Evolutionary conservation across 2,329 filamentous ascomycete genomes (phyloP).

Genomic region (Saccharata proteae): DNA sequence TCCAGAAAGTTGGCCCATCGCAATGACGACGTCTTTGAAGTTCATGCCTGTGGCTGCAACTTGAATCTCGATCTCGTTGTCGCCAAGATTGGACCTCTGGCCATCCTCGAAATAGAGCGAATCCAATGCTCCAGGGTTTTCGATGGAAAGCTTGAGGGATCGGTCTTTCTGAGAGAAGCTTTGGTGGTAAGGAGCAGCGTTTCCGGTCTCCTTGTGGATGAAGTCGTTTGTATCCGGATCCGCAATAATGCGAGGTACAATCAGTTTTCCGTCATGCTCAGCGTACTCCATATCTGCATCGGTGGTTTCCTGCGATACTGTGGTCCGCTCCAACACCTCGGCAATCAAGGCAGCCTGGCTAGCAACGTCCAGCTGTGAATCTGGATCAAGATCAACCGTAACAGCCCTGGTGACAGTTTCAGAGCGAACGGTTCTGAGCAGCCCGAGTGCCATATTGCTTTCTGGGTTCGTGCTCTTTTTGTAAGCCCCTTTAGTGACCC

Average conservation of each 20-base stretch:
- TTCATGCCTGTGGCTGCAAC: conserved; percentile 7
- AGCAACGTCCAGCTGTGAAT: background rate
- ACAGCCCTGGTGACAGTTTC: conserved; percentile 4
- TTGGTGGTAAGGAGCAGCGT: conserved; percentile 4
- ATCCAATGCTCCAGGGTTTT: conserved; percentile 4
- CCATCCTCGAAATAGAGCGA: conserved; percentile 7
- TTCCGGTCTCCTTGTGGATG: conserved; percentile 1
- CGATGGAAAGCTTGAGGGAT: conserved; percentile 3
- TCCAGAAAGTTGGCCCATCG: conserved; percentile 12
- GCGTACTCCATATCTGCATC: conserved; percentile 7
- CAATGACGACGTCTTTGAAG: conserved; percentile 10
- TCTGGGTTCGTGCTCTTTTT: conserved; percentile 2
- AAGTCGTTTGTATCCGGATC: conserved; percentile 5
- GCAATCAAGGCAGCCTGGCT: conserved; percentile 2
- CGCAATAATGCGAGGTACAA: conserved; percentile 5
- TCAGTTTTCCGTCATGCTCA: conserved; percentile 1
- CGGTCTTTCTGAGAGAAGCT: conserved; percentile 2
- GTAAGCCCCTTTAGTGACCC: conserved; percentile 6
- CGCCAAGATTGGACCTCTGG: conserved; percentile 5
- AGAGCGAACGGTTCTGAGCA: conserved; percentile 5
- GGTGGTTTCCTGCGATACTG: background rate
- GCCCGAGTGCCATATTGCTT: conserved; percentile 5
- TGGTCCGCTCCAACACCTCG: conserved; percentile 3
- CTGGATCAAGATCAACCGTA: conserved; percentile 5
- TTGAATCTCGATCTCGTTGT: conserved; percentile 18